Base-by-base conservation (phyloP, 495 filamentous ascomycete genomes). In the Tuber microsphaerosporum region DNA sequence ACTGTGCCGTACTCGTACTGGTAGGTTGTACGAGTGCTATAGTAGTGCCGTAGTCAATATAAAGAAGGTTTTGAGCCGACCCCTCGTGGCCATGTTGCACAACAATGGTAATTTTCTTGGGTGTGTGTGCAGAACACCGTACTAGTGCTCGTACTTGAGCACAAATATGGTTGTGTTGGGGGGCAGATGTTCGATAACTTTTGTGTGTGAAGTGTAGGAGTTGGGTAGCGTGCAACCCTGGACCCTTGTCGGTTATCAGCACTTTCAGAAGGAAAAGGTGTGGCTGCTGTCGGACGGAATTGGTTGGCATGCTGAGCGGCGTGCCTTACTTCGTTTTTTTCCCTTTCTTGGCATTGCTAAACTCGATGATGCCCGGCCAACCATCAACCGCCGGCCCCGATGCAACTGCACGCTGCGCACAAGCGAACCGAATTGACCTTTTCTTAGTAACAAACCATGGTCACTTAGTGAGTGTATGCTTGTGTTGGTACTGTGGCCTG, bases 371-470 rank as follows among this genome's bases (percentile, higher is more conserved):
- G 46, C 37, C 39, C 26, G 44, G 39, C 74, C 68, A 56, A 34
- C 68, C 68, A 71, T 43, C 48, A 73, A 65, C 39, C n/a, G n/a
- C 45, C 70, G 45, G 39, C 69, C 51, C 61, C 71, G 71, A 78
- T 74, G 41, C 51, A 61, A 56, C 41, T n/a, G 39, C 46, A 41
- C 75, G 51, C 41, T n/a, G 39, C 46, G 22, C 75, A 69, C 51
- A 73, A 72, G 56, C 76, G 51, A 65, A 34, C 26, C 56, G 26
- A 65, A 74, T 61, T n/a, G 42, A 51, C 72, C 73, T 79, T 79
- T 79, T 79, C 70, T 79, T 79, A 79, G 77, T 44, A 79, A 69
- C 77, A 79, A 22, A 68, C 74, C 42, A n/a, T n/a, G 51, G 51
- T n/a, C 75, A 46, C 26, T 65, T 17, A 26, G 56, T 65, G 26